Percentiles rank a stretch among this genome's conserved stretches.
Evolutionary conservation across 208 protist genomes (phyloP).

Genomic region (Trichomonas tenax): DNA sequence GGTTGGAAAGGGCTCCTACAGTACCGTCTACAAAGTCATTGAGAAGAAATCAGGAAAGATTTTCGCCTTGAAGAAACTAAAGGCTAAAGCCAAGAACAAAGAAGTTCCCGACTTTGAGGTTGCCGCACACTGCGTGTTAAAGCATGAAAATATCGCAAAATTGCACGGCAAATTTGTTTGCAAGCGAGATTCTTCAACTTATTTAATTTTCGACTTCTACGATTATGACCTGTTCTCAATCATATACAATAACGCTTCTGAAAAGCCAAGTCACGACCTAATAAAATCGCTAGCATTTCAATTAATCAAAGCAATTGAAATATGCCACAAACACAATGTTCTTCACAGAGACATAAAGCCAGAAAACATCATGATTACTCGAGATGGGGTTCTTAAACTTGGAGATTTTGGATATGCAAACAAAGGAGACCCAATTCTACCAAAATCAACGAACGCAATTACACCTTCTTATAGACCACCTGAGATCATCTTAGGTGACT

Average conservation of each 20-base stretch:
- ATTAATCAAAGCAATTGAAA: neutral
- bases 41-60: neutral
- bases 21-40: neutral
- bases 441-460: constrained; percentile 35
- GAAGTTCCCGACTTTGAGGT: neutral
- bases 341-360: neutral
- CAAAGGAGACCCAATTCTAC: neutral
- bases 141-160: neutral
- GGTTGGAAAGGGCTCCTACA: neutral
- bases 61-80: neutral
- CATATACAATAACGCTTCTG: neutral
- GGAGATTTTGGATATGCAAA: neutral
- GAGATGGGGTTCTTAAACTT: neutral
- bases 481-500: constrained; percentile 83
- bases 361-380: neutral
- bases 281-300: neutral
- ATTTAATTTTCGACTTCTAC: neutral
- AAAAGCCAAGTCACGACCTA: neutral
- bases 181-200: neutral
- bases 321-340: neutral
- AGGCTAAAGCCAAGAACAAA: neutral
- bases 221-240: neutral
- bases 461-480: constrained; percentile 85
- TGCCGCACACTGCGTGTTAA: neutral
- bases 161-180: neutral